Percentiles rank a stretch among this genome's conserved stretches.
Evolutionary conservation across 2,329 filamentous ascomycete species (phyloP).

Genomic region (Verticillium albo-atrum): DNA sequence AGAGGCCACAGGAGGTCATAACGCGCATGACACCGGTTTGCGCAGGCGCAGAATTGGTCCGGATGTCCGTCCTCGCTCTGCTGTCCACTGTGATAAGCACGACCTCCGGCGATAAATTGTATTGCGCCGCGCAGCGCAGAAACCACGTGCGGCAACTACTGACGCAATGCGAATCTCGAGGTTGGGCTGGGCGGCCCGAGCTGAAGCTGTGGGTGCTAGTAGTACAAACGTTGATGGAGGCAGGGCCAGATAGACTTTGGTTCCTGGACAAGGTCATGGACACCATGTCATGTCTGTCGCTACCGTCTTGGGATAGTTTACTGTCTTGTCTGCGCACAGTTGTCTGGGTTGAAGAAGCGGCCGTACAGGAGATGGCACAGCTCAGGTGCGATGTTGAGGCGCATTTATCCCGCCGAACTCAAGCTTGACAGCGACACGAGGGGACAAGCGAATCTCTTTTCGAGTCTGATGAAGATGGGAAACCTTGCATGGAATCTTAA

Average conservation of each 20-base stretch:
- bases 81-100: slow-evolving; percentile 8
- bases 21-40: not conserved
- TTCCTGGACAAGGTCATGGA: slow-evolving; percentile 5
- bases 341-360: slow-evolving; percentile 8
- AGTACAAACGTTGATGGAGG: slow-evolving; percentile 6
- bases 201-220: slow-evolving; percentile 13
- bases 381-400: not conserved
- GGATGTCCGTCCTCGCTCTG: slow-evolving; percentile 6
- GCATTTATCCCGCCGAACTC: not conserved
- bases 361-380: slow-evolving; percentile 7
- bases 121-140: slow-evolving; percentile 2
- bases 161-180: not conserved
- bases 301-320: slow-evolving; percentile 7
- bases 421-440: too few species aligned
- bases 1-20: too few species aligned
- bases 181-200: not conserved
- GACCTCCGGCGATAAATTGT: slow-evolving; percentile 9
- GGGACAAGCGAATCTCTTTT: too few species aligned
- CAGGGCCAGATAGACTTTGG: slow-evolving; percentile 2
- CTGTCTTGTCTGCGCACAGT: slow-evolving; percentile 5
- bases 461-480: too few species aligned
- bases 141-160: not conserved
- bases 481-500: too few species aligned
- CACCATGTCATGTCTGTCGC: not conserved
- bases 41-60: slow-evolving; percentile 11